Base-by-base conservation (phyloP, 805 yeast species). In the Ogataea angusta region DNA sequence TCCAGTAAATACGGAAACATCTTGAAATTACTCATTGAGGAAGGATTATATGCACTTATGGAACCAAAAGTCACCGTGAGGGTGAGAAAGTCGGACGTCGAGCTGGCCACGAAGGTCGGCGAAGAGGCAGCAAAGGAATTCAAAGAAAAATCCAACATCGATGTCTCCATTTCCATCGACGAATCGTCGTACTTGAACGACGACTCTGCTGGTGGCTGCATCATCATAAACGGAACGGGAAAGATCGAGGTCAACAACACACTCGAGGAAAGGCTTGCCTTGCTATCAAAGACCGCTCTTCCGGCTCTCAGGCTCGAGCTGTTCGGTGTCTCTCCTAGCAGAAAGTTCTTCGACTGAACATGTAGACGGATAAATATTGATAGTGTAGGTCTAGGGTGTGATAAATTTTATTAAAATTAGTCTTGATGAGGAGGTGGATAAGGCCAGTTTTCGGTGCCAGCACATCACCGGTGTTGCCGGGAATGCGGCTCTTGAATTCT, bases 181-280 rank as follows among this genome's bases (percentile, higher is more conserved):
- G 86, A 82, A 47, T 53, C 67, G 10, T 55, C 71, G 30, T 79
- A 65, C 62, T 74, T 93, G 59, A 74, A 73, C 50, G 73, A 78
- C 32, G 82, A 79, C 36, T 59, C 70, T 48, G 80, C 91, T 27
- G 99, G 99, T 49, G 99, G 99, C 60, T 87, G 81, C 28, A 65
- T 88, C 34, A 73, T 87, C 34, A 63, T 75, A 41, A 85, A 85
- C 60, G 75, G 76, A 26, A 63, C 76, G 30, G 95, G 95, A 40
- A 87, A 85, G 68, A 89, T 93, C 52, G 90, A 84, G 54, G 87
- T 93, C 42, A 75, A 86, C 68, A 93, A 93, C 72, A 90, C 99
- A 34, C 75, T 93, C 57, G 96, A 89, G 58, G 97, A 90, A 72
- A 86, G 99, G 69, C 78, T 93, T 59, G 76, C 82, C 56, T 68